phyloP scores from a whole-genome alignment of 495 filamentous ascomycete species.

The Penicillium egyptiacum region DNA sequence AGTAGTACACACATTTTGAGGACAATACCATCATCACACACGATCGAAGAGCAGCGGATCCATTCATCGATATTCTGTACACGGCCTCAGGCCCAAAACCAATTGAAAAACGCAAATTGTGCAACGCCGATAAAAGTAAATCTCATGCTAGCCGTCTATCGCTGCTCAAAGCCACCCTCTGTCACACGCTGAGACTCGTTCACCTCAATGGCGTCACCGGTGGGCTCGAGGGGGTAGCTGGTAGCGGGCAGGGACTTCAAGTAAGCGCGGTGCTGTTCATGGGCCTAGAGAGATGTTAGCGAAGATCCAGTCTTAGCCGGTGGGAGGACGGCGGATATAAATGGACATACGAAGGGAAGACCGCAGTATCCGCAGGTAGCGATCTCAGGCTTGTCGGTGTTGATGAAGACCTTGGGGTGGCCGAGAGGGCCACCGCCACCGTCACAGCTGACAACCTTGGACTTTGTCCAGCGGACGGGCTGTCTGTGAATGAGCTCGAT shows the following conservation, averaged over 20 bases:
- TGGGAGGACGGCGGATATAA: background rate
- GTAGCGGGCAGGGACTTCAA: conserved; percentile 77
- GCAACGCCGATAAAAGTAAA: conserved; percentile 47
- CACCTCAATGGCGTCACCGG: conserved; percentile 51
- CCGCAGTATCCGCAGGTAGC: conserved; percentile 89
- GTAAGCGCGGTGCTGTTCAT: conserved; percentile 79
- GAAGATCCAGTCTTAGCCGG: background rate
- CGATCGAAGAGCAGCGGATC: conserved; percentile 26
- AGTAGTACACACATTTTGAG: conserved; percentile 27
- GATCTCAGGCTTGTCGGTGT: conserved; percentile 95
- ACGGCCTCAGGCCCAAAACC: conserved; percentile 33
- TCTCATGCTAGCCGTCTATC: conserved; percentile 42
- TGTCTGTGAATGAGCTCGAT: conserved; percentile 96
- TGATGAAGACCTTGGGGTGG: conserved; percentile 94
- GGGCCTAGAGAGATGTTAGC: conserved; percentile 55
- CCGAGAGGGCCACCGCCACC: conserved; percentile 90
- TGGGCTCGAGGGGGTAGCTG: conserved; percentile 68
- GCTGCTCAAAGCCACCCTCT: conserved; percentile 52
- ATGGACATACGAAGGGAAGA: conserved; percentile 78
- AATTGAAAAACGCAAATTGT: conserved; percentile 31
- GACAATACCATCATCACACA: conserved; percentile 13
- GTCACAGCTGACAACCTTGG: conserved; percentile 79
- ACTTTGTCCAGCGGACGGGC: conserved; percentile 87
- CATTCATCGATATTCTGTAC: conserved; percentile 40
- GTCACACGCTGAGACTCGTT: conserved; percentile 55